Percentiles rank a stretch among this genome's conserved stretches.
phyloP scores from a whole-genome alignment of 495 filamentous ascomycete genomes.

The Hypoxylon intermedium region DNA sequence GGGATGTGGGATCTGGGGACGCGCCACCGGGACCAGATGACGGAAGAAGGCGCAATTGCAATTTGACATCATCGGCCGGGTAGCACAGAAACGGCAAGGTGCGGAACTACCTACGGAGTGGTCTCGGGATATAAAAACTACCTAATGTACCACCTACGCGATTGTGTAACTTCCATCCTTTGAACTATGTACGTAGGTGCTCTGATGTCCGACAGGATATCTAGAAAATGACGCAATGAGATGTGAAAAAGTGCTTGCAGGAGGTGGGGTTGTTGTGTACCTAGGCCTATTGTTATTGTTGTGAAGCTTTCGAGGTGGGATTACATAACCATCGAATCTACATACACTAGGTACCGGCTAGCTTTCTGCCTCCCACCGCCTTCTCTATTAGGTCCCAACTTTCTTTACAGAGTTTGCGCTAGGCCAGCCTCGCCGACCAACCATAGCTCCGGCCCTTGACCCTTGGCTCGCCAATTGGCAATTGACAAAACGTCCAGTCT shows the following conservation, averaged over 20 bases:
- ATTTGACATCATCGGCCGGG: conserved; percentile 13
- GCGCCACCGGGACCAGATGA: conserved; percentile 3
- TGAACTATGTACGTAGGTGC: no score
- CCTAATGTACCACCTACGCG: background rate
- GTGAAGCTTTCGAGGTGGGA: background rate
- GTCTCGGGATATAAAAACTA: background rate
- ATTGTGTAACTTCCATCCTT: background rate
- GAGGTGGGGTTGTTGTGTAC: background rate
- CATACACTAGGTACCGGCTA: background rate
- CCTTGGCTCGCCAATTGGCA: conserved; percentile 28
- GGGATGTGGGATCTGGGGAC: background rate
- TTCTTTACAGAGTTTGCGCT: no score
- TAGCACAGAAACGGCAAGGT: background rate
- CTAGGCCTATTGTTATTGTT: background rate
- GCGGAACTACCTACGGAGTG: background rate
- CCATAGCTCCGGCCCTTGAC: conserved; percentile 12
- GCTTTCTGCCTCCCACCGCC: background rate
- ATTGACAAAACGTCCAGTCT: conserved; percentile 13
- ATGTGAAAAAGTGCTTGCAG: background rate
- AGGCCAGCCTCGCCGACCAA: conserved; percentile 13
- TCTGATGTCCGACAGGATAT: no score
- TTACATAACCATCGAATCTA: no score
- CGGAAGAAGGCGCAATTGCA: conserved; percentile 11
- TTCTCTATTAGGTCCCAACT: background rate
- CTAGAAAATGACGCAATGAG: conserved; percentile 1